Percentiles rank a stretch among this genome's conserved stretches.
Conservation (phyloP, 73 alveolate species). For the Tetrahymena elliotti region DNA sequence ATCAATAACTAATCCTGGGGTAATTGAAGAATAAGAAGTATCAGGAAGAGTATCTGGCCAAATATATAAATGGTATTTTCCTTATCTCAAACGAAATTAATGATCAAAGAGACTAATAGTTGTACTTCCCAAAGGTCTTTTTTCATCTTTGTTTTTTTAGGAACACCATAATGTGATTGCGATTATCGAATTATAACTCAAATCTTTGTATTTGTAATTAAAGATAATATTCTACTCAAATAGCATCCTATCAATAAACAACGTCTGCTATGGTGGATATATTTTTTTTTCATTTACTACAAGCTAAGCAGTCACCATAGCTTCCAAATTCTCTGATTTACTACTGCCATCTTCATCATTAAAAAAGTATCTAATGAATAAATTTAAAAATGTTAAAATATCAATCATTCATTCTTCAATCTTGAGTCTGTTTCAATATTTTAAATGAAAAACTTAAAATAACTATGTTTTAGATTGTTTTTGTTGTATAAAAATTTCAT, state of each 20-base stretch:
- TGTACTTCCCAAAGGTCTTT: slow-evolving; percentile 15
- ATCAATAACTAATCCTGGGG: slow-evolving; percentile 33
- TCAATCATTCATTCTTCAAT: too few species aligned
- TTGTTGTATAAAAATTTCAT: too few species aligned
- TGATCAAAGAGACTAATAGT: slow-evolving; percentile 34
- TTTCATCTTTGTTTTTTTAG: slow-evolving; percentile 3
- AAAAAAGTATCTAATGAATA: background rate
- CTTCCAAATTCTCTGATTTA: background rate
- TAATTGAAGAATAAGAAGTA: background rate
- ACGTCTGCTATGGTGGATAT: background rate
- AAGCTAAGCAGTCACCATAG: background rate
- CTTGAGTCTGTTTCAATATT: too few species aligned
- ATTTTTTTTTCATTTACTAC: background rate
- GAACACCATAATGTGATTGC: slow-evolving; percentile 12
- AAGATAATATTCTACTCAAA: slow-evolving; percentile 9
- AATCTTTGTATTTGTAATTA: slow-evolving; percentile 13
- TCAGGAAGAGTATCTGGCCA: slow-evolving; percentile 33
- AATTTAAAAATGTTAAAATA: background rate
- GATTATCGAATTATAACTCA: slow-evolving; percentile 21
- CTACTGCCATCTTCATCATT: background rate
- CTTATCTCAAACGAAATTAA: slow-evolving; percentile 13
- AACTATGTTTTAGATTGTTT: background rate
- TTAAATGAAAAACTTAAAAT: too few species aligned
- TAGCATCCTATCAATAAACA: background rate
- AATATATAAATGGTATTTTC: slow-evolving; percentile 19